A percentile compares a stretch with the other conserved stretches of the same genome.
These are phyloP conservation scores for Acacia melanoxylon DNA, from an alignment of 306 rosid species.

Conservation along the genomic window DNA sequence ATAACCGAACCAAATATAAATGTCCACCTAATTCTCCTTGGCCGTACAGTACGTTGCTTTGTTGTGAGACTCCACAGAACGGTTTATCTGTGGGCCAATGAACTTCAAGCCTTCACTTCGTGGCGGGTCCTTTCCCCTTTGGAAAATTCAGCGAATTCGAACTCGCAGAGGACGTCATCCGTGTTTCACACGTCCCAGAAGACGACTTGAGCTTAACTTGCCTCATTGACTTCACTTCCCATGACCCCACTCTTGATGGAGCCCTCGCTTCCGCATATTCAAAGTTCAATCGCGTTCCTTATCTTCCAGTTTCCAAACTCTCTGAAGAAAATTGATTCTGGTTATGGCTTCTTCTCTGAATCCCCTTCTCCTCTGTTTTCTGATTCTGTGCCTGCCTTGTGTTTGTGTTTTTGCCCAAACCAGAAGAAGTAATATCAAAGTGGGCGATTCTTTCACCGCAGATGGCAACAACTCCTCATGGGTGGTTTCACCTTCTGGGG, in stretches of 20 bases:
- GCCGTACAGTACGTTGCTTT: too few species aligned
- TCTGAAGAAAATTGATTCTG: not conserved
- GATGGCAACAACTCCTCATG: constrained; percentile 31
- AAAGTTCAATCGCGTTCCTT: not conserved
- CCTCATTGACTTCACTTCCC: not conserved
- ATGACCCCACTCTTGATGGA: not conserved
- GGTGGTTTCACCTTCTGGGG: constrained; percentile 56
- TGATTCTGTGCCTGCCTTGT: constrained; percentile 4
- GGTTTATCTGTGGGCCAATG: too few species aligned
- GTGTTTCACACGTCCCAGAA: not conserved
- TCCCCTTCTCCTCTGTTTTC: not conserved
- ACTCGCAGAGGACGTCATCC: not conserved
- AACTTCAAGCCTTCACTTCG: too few species aligned
- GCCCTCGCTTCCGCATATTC: too few species aligned
- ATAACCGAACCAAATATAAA: too few species aligned
- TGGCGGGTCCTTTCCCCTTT: too few species aligned
- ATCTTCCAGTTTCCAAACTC: not conserved
- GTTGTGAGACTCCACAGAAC: too few species aligned
- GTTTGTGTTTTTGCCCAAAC: constrained; percentile 36
- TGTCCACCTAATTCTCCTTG: too few species aligned
- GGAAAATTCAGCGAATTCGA: not conserved
- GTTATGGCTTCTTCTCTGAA: not conserved
- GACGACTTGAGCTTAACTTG: not conserved
- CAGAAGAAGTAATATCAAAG: constrained; percentile 5
- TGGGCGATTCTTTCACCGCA: constrained; percentile 41